Evolutionary conservation across 2,329 filamentous ascomycete genomes (phyloP).

Genomic region (Monascus ruber): DNA sequence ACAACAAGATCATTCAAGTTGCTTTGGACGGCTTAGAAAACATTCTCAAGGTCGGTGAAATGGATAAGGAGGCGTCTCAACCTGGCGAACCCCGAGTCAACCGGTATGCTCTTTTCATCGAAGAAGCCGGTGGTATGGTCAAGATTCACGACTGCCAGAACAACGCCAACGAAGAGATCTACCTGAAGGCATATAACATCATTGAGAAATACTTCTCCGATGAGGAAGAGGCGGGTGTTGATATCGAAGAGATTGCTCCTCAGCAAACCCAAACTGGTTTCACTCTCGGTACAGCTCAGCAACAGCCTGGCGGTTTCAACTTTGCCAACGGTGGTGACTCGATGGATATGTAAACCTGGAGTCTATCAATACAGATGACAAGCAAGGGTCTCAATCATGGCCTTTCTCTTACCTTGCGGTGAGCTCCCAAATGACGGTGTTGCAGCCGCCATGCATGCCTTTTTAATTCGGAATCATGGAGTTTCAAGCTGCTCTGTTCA

Average conservation of each 20-base stretch:
- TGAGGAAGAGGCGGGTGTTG: conserved; percentile 69
- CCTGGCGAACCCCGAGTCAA: conserved; percentile 53
- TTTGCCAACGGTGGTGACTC: conserved; percentile 67
- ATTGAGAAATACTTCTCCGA: conserved; percentile 99
- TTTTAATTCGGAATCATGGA: conserved; percentile 4
- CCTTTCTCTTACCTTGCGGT: too few relatives aligned
- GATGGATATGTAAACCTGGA: conserved; percentile 56
- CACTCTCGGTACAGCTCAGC: conserved; percentile 53
- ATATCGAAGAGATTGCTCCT: conserved; percentile 71
- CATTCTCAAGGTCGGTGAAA: conserved; percentile 97
- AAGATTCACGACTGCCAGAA: conserved; percentile 99
- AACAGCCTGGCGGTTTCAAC: conserved; percentile 73
- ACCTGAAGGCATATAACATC: conserved; percentile 99
- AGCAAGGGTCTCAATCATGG: too few relatives aligned
- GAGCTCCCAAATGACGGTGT: neutral
- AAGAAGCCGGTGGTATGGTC: conserved; percentile 98
- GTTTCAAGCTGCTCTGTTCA: neutral
- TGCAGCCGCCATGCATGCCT: neutral
- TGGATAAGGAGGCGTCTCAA: conserved; percentile 80
- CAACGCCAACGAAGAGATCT: conserved; percentile 99
- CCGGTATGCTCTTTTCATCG: conserved; percentile 93
- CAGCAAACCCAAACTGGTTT: conserved; percentile 63
- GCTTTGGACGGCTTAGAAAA: conserved; percentile 96
- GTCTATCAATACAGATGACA: neutral
- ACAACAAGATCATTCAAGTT: conserved; percentile 99